phyloP scores from a whole-genome alignment of 768 basidiomycete genomes.

The Lenzites betulinus region DNA sequence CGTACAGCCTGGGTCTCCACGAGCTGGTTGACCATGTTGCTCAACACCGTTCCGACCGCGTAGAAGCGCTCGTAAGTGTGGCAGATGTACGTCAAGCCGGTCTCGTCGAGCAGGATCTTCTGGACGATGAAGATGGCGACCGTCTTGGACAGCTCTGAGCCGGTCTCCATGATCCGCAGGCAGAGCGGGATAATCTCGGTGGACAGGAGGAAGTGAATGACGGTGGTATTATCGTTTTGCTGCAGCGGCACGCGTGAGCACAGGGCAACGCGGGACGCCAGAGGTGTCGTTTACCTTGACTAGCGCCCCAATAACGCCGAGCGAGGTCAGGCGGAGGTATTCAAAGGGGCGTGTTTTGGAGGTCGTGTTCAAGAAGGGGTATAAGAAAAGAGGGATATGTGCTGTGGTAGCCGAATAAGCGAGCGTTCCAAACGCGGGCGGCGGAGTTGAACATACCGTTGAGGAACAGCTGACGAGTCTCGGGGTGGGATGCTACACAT shows the following conservation, averaged over 20 bases:
- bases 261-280: neutral
- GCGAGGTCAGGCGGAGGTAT: conserved; percentile 96
- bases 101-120: conserved; percentile 95
- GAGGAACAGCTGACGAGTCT: conserved; percentile 93
- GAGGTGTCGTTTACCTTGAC: conserved; percentile 69
- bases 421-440: neutral
- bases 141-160: conserved; percentile 97
- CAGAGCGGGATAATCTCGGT: conserved; percentile 99
- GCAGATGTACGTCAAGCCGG: conserved; percentile 97
- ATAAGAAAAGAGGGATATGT: conserved; percentile 93
- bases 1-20: conserved; percentile 98
- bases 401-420: conserved; percentile 46
- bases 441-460: conserved; percentile 60
- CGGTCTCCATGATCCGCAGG: conserved; percentile 99
- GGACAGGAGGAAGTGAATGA: conserved; percentile 97
- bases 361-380: conserved; percentile 98
- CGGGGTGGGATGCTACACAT: conserved; percentile 97
- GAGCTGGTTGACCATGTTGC: conserved; percentile 98
- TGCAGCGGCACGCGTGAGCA: conserved; percentile 32
- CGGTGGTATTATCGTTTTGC: conserved; percentile 99
- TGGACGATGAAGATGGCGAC: conserved; percentile 99
- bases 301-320: conserved; percentile 98
- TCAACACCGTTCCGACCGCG: conserved; percentile 96
- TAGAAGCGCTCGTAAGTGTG: conserved; percentile 99
- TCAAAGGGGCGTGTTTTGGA: conserved; percentile 99